phyloP scores from a whole-genome alignment of 148 eudicot species.

The Rheum nobile region DNA sequence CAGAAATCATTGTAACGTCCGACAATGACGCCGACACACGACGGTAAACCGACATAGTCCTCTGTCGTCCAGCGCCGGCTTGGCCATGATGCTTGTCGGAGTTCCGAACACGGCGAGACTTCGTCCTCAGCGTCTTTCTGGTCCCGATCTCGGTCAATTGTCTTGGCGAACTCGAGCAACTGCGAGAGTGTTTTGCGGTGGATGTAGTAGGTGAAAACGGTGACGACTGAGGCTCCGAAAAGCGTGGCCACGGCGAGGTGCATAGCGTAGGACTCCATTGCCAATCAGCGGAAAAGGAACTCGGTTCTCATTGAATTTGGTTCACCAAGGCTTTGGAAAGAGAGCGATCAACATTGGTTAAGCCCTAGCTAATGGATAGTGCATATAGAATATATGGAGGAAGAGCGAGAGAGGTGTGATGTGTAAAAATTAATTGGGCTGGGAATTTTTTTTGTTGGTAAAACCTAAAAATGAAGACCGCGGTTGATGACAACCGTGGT shows the following conservation, averaged over 20 bases:
- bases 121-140: slow-evolving; percentile 27
- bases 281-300: background rate
- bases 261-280: slow-evolving; percentile 59
- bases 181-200: slow-evolving; percentile 88
- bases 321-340: background rate
- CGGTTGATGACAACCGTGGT: too few species aligned
- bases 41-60: slow-evolving; percentile 30
- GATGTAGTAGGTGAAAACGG: slow-evolving; percentile 89
- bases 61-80: slow-evolving; percentile 19
- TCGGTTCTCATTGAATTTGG: background rate
- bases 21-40: slow-evolving; percentile 54
- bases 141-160: slow-evolving; percentile 42
- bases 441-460: background rate
- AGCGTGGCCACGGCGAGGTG: slow-evolving; percentile 96
- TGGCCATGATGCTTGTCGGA: slow-evolving; percentile 18
- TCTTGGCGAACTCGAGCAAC: slow-evolving; percentile 76
- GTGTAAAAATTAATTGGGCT: background rate
- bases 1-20: slow-evolving; percentile 44
- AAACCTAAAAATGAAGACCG: too few species aligned
- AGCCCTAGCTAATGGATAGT: background rate
- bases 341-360: background rate
- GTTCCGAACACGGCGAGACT: slow-evolving; percentile 17
- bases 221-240: slow-evolving; percentile 86
- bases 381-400: background rate
- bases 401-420: background rate